phyloP scores from a whole-genome alignment of 1,284 basidiomycete species.

The Laetiporus sulphureus region DNA sequence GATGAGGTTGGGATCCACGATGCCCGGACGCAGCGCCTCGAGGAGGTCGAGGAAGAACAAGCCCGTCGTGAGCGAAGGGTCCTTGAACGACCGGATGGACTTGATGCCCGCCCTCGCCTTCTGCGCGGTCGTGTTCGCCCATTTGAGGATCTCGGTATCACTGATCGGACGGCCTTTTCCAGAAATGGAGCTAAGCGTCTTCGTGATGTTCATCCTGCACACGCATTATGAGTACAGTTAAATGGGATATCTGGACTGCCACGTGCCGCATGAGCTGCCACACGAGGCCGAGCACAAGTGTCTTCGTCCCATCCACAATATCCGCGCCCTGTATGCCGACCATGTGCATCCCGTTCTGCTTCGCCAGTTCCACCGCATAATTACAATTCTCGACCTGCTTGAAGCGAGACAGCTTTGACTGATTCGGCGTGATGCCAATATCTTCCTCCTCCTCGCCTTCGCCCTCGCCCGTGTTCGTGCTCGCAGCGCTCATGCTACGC shows the following conservation, averaged over 20 bases:
- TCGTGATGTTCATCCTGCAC: slow-evolving; percentile 79
- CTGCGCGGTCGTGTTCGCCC: slow-evolving; percentile 91
- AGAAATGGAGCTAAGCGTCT: slow-evolving; percentile 80
- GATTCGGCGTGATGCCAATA: slow-evolving; percentile 71
- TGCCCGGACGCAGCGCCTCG: slow-evolving; percentile 87
- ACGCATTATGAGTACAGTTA: not conserved
- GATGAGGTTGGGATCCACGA: slow-evolving; percentile 89
- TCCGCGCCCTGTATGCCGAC: slow-evolving; percentile 98
- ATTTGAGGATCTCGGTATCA: slow-evolving; percentile 91
- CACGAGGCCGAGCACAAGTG: slow-evolving; percentile 90
- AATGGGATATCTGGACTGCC: not conserved
- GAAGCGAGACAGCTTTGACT: slow-evolving; percentile 86
- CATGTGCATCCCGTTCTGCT: slow-evolving; percentile 90
- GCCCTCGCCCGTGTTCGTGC: slow-evolving; percentile 28
- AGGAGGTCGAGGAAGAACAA: slow-evolving; percentile 93
- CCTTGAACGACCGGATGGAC: slow-evolving; percentile 89
- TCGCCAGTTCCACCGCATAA: slow-evolving; percentile 90
- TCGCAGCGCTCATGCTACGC: slow-evolving; percentile 43
- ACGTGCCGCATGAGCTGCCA: slow-evolving; percentile 95
- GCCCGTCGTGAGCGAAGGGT: slow-evolving; percentile 84
- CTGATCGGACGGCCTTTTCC: slow-evolving; percentile 75
- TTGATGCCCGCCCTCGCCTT: slow-evolving; percentile 59
- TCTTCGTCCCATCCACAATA: slow-evolving; percentile 90
- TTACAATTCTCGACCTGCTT: slow-evolving; percentile 99
- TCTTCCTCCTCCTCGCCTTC: slow-evolving; percentile 69